These are phyloP conservation scores for Chytriomyces hyalinus DNA, from an alignment of 192 early-diverging fungal genomes.

Conservation along the genomic window DNA sequence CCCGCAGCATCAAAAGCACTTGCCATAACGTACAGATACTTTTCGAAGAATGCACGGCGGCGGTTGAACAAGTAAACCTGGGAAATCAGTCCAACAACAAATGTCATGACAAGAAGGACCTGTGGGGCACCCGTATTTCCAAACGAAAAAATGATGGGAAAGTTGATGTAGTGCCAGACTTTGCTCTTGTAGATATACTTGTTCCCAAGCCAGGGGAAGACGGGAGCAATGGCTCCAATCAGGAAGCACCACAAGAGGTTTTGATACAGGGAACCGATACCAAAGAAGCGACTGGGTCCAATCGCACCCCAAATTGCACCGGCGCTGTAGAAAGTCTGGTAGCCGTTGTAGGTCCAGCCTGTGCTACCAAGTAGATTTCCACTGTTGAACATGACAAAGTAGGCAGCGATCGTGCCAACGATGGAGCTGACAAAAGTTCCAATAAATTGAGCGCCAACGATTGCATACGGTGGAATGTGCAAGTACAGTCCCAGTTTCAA, in stretches of 20 bases:
- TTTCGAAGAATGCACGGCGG: conserved; percentile 26
- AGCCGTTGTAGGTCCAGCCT: conserved; percentile 32
- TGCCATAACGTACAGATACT: conserved; percentile 60
- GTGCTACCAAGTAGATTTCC: conserved; percentile 21
- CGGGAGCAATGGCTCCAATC: conserved; percentile 42
- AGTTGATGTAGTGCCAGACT: conserved; percentile 27
- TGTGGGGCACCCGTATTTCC: not conserved
- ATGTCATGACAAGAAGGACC: conserved; percentile 30
- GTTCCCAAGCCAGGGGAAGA: conserved; percentile 45
- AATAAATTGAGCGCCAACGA: conserved; percentile 63
- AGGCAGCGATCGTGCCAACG: conserved; percentile 45
- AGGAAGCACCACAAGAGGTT: conserved; percentile 39
- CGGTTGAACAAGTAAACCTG: conserved; percentile 36
- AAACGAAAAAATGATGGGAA: conserved; percentile 32
- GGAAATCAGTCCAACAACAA: conserved; percentile 5
- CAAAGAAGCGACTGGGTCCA: conserved; percentile 71
- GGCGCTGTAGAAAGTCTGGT: conserved; percentile 65
- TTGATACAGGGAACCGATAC: conserved; percentile 38
- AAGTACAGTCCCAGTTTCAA: conserved; percentile 82
- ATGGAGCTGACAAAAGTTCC: conserved; percentile 66
- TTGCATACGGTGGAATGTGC: conserved; percentile 67
- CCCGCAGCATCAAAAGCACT: conserved; percentile 60
- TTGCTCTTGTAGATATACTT: conserved; percentile 42
- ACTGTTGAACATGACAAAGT: conserved; percentile 37
- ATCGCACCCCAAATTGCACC: conserved; percentile 77